These are phyloP conservation scores for Gnetum montanum DNA, from an alignment of 75 land plant species.

Conservation along the genomic window DNA sequence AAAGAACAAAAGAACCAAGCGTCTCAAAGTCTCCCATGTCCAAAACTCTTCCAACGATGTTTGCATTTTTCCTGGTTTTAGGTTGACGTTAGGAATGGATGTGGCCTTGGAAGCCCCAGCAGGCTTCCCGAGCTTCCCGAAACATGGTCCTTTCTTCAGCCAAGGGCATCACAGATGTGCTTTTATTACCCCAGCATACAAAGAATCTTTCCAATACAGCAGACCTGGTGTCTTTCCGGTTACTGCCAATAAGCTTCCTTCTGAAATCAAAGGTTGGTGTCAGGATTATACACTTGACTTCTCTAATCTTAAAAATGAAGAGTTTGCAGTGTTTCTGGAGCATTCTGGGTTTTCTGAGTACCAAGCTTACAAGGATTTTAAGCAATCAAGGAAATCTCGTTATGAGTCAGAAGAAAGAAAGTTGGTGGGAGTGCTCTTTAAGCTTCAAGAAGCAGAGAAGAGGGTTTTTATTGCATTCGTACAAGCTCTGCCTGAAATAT, in stretches of 20 bases:
- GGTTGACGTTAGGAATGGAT: neutral
- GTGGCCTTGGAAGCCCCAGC: too few species aligned
- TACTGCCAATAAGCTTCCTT: too few species aligned
- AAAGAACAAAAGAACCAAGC: slow-evolving; percentile 2
- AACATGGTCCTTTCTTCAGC: neutral
- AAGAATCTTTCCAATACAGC: too few species aligned
- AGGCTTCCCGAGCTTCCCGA: too few species aligned
- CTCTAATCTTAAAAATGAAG: neutral
- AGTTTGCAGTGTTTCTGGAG: neutral
- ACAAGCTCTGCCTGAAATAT: too few species aligned
- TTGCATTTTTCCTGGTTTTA: neutral
- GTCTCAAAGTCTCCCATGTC: neutral
- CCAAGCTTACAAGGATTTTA: neutral
- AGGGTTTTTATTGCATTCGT: too few species aligned
- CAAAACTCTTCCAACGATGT: slow-evolving; percentile 2
- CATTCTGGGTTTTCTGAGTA: neutral
- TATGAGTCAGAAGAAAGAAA: too few species aligned
- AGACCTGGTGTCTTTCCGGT: too few species aligned
- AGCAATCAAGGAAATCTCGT: too few species aligned
- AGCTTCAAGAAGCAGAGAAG: too few species aligned
- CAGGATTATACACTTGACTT: neutral
- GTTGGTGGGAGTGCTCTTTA: too few species aligned
- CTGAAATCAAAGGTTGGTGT: neutral
- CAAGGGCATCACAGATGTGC: slow-evolving; percentile 1
- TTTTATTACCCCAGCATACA: neutral